phyloP scores from a whole-genome alignment of 306 rosid species.

The Prunus salicina region DNA sequence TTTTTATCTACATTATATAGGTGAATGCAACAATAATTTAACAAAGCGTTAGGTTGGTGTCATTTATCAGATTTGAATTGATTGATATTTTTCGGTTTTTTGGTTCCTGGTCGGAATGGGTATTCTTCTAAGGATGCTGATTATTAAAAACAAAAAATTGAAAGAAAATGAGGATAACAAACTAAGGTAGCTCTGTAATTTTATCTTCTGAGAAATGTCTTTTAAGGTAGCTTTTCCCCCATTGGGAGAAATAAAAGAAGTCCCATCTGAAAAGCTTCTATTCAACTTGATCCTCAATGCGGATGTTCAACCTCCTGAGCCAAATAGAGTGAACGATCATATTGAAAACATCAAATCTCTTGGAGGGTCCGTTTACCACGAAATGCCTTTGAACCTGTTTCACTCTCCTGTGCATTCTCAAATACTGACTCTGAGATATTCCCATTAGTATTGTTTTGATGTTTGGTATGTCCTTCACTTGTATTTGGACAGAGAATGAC shows the following conservation, averaged over 20 bases:
- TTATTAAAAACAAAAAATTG: too few relatives aligned
- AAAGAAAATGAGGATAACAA: too few relatives aligned
- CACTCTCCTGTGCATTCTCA: conserved; percentile 47
- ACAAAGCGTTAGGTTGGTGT: too few relatives aligned
- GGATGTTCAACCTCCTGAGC: conserved; percentile 42
- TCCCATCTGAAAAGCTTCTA: neutral
- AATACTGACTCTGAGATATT: conserved; percentile 37
- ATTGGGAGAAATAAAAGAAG: neutral
- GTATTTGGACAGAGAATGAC: conserved; percentile 35
- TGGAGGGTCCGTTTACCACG: conserved; percentile 33
- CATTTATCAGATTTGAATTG: too few relatives aligned
- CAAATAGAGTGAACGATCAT: conserved; percentile 47
- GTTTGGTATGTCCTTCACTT: conserved; percentile 40
- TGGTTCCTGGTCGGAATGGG: too few relatives aligned
- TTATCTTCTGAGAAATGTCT: too few relatives aligned
- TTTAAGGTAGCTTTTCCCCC: neutral
- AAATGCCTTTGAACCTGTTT: conserved; percentile 38
- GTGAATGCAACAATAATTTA: too few relatives aligned
- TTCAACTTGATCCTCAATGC: conserved; percentile 10
- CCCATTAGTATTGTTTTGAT: conserved; percentile 32
- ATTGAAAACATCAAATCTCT: conserved; percentile 41
- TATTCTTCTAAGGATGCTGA: too few relatives aligned
- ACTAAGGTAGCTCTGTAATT: too few relatives aligned
- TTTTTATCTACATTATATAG: too few relatives aligned
- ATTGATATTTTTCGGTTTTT: too few relatives aligned